phyloP scores from a whole-genome alignment of 352 stramenopile species.

The Globisporangium nodosum region DNA sequence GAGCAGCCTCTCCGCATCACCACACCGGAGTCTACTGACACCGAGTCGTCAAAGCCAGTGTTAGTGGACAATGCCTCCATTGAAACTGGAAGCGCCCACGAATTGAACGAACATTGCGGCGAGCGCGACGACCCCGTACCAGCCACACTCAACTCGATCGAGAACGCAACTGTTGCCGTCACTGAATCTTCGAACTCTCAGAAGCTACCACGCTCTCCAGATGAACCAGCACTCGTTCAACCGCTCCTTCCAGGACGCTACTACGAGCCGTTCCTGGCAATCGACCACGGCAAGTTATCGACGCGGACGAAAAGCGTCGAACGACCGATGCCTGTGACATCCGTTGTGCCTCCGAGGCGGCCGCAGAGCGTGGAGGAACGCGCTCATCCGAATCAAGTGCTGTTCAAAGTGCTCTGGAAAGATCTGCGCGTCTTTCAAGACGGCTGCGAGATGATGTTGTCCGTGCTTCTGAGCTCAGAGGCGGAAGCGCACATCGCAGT shows the following conservation, averaged over 20 bases:
- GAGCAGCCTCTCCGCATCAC: neutral
- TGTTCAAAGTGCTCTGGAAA: conserved; percentile 48
- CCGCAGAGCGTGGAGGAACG: neutral
- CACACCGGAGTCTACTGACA: neutral
- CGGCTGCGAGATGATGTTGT: conserved; percentile 12
- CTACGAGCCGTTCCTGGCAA: conserved; percentile 14
- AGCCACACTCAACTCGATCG: too few relatives aligned
- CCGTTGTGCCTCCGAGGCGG: neutral
- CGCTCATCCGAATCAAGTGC: conserved; percentile 3
- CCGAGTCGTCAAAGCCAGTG: neutral
- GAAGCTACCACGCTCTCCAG: neutral
- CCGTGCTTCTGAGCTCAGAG: conserved; percentile 35
- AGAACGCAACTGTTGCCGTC: too few relatives aligned
- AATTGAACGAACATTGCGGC: neutral
- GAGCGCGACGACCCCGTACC: neutral
- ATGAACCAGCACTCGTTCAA: neutral
- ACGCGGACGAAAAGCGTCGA: neutral
- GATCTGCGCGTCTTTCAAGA: conserved; percentile 20
- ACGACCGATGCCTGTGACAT: neutral
- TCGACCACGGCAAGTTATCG: conserved; percentile 1
- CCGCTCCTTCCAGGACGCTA: conserved; percentile 12
- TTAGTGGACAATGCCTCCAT: neutral
- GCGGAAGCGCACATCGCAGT: conserved; percentile 19
- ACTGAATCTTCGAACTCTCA: neutral
- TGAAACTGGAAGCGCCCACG: neutral